Base-by-base conservation (phyloP, 768 basidiomycete genomes). In the Suillus americanus region DNA sequence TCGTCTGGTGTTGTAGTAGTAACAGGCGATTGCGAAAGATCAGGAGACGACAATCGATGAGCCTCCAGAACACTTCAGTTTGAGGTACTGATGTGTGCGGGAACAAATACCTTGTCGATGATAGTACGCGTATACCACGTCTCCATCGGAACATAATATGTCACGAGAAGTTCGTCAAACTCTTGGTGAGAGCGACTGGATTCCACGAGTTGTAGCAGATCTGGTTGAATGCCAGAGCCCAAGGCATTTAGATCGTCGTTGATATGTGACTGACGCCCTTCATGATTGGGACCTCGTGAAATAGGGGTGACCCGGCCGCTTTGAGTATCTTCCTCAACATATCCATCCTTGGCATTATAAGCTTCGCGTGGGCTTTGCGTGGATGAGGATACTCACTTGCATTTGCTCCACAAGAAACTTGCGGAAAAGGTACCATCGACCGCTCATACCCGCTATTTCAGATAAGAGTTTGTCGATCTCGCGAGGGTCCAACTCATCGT, bases 401-500 rank as follows among this genome's bases (percentile, higher is more conserved):
- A 95, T 75, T 38, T 90, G 83, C 60, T 92, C 91, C 38, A 86
- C 80, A 20, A 98, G 80, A 74, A 98, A 99, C 63, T 92, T 90
- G 61, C 89, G 85, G 78, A 98, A 96, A 66, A 99, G 75, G 67
- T 86, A 87, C 97, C 97, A 99, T 62, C 97, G 82, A 28, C 95
- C 89, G 40, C 91, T 88, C 87, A 99, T 95, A 4, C 90, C 90
- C 16, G 95, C 88, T 10, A 92, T 77, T 76, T 99, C 97, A 2
- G 91, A 89, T n/a, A 97, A 71, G 0, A 92, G 81, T 72, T 89
- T 92, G 79, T 99, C 97, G 12, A 97, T 88, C 73, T 99, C 97
- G 62, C 94, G 85, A 14, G 92, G 91, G 74, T 99, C 95, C 5
- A 92, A 79, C 1, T 83, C 82, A 14, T 92, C 88, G n/a, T 62